Evolutionary conservation across 306 rosid genomes (phyloP).

Genomic region (Trifolium subterraneum): DNA sequence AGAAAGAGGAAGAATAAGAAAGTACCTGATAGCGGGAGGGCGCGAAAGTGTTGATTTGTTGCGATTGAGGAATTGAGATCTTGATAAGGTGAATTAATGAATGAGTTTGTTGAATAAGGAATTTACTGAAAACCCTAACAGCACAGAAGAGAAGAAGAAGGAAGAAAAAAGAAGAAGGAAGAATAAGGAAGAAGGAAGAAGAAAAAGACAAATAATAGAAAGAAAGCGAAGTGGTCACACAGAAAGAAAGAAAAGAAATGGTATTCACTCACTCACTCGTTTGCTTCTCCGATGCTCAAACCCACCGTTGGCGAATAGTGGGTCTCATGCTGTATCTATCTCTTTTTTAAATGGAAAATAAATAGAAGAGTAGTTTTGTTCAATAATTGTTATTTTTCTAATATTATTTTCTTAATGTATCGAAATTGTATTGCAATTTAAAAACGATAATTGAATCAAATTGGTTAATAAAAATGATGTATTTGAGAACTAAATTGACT

Average conservation of each 20-base stretch:
- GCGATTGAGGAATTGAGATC: conserved; percentile 17
- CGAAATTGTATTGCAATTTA: too few relatives aligned
- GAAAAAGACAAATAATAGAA: conserved; percentile 6
- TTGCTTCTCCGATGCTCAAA: conserved; percentile 14
- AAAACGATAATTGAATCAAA: too few relatives aligned
- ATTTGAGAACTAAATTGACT: too few relatives aligned
- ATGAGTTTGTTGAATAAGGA: background rate
- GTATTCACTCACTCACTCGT: background rate
- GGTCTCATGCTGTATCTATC: too few relatives aligned
- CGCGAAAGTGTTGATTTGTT: conserved; percentile 18
- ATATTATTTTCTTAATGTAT: too few relatives aligned
- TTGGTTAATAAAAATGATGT: too few relatives aligned
- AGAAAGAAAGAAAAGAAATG: conserved; percentile 18
- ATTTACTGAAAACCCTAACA: conserved; percentile 48
- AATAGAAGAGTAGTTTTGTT: too few relatives aligned
- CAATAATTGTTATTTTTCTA: too few relatives aligned
- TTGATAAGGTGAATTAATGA: background rate
- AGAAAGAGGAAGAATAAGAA: conserved; percentile 13
- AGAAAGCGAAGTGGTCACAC: conserved; percentile 25
- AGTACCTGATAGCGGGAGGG: background rate
- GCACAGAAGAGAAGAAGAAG: conserved; percentile 9
- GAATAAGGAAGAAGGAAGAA: background rate
- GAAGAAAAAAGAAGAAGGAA: background rate
- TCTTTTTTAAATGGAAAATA: too few relatives aligned
- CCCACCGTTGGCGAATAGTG: conserved; percentile 46